phyloP scores from a whole-genome alignment of 78 protist genomes.

The Guillardia theta region DNA sequence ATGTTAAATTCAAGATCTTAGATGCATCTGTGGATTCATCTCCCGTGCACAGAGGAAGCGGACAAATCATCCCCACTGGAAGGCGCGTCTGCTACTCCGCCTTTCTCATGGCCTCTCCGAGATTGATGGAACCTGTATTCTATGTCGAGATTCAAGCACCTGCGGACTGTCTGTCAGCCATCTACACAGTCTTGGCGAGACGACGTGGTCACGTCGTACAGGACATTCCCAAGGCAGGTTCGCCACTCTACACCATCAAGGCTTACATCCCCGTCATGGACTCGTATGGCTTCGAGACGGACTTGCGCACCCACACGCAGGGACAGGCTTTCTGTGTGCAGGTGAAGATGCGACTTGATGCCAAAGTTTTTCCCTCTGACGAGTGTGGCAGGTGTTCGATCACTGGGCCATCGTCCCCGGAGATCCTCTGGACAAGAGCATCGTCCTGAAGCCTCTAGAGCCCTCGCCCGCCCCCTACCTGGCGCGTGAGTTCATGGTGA shows the following conservation, averaged over 20 bases:
- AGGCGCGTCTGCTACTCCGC: conserved; percentile 89
- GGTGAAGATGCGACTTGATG: background rate
- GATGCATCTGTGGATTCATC: conserved; percentile 82
- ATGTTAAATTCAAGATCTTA: conserved; percentile 55
- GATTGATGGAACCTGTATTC: conserved; percentile 96
- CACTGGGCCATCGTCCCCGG: conserved; percentile 94
- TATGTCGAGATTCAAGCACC: conserved; percentile 88
- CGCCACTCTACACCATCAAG: conserved; percentile 84
- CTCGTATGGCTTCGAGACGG: conserved; percentile 98
- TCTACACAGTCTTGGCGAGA: conserved; percentile 82
- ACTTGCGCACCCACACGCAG: conserved; percentile 84
- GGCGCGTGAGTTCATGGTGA: conserved; percentile 99
- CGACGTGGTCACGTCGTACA: conserved; percentile 66
- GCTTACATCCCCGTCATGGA: conserved; percentile 83
- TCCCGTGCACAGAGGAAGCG: conserved; percentile 41
- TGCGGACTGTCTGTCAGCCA: conserved; percentile 86
- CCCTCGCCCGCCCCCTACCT: conserved; percentile 80
- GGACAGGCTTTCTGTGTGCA: conserved; percentile 88
- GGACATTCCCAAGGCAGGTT: conserved; percentile 85
- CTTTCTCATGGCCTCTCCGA: conserved; percentile 89
- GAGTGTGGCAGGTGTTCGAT: conserved; percentile 85
- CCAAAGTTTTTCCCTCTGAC: background rate
- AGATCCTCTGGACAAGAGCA: conserved; percentile 95
- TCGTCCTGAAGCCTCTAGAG: conserved; percentile 86
- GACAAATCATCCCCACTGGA: conserved; percentile 75